Percentiles rank a stretch among this genome's conserved stretches.
These are phyloP conservation scores for Colletotrichum salicis DNA, from an alignment of 2,329 filamentous ascomycete species.

Conservation along the genomic window DNA sequence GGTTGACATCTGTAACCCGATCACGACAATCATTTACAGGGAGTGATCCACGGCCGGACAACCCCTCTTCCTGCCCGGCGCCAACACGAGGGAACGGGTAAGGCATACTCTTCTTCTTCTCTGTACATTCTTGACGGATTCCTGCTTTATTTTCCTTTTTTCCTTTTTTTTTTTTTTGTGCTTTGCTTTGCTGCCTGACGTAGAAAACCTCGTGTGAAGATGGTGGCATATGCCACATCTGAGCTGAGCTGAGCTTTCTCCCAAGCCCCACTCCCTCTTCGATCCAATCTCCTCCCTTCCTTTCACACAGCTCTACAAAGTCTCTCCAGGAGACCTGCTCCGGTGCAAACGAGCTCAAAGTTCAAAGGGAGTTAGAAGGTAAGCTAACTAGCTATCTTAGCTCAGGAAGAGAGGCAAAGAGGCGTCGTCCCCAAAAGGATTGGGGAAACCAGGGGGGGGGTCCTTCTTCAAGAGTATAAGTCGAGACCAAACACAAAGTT, in stretches of 20 bases:
- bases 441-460: neutral
- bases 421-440: too few relatives aligned
- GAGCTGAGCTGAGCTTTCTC: neutral
- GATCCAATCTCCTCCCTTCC: neutral
- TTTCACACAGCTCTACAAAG: neutral
- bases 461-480: neutral
- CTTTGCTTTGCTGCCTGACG: neutral
- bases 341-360: neutral
- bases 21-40: slow-evolving; percentile 18
- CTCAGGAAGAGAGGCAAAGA: neutral
- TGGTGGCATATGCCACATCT: neutral
- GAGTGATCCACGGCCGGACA: neutral
- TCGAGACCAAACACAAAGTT: neutral
- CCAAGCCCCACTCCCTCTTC: neutral
- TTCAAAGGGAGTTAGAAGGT: neutral
- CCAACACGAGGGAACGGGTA: too few relatives aligned
- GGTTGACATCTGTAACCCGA: slow-evolving; percentile 32
- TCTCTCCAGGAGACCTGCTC: neutral
- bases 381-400: too few relatives aligned
- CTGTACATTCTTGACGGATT: too few relatives aligned
- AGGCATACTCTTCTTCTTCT: too few relatives aligned
- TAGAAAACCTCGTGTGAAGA: neutral
- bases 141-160: too few relatives aligned
- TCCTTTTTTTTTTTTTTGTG: too few relatives aligned
- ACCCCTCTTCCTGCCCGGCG: neutral